Base-by-base conservation (phyloP, 371 early-diverging fungal species). In the Syncephalastrum racemosum region DNA sequence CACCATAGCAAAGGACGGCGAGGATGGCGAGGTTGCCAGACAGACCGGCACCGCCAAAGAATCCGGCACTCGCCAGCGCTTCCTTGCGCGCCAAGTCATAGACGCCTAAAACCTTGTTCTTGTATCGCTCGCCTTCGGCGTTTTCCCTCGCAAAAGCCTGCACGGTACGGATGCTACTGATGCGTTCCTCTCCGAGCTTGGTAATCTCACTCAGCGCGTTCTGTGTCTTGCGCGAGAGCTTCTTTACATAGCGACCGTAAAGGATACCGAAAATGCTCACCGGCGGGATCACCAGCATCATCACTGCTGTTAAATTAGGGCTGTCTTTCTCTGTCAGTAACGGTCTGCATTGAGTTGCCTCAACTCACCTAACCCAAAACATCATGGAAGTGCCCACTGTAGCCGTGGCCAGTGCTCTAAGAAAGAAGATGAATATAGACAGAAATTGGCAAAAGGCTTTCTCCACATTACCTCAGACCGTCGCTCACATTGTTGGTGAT, bases 281-380 rank as follows among this genome's bases (percentile, higher is more conserved):
- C 1, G 90, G 89, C 14, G 92, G 92, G 4, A 93, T 83, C 43
- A 91, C 83, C 16, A 82, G 52, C 77, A 91, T 80, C 90, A 92
- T 90, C 3, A 86, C 83, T 6, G 80, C 81, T 14, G 91, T 89
- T 36, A 92, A 75, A 44, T 85, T 80, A 5, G 84, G 80, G 50
- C 79, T 78, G 56, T n/a, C 20, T 2, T 18, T 23, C 16, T 20
- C 16, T 42, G 7, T 36, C 19, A 41, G 15, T 2, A 5, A 25
- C 25, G 25, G 6, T 31, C 36, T 31, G 36, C 41, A 12, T 23
- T 13, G 36, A 18, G 4, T 23, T 27, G 1, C 12, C 2, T 8
- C 6, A 31, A 31, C 23, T 62, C 67, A 68, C 72, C 87, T 88
- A 42, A 89, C 79, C 53, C 82, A 84, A 41, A 86, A 53, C 90